phyloP scores from a whole-genome alignment of 1,284 basidiomycete genomes.

The Cutaneotrichosporon curvatum region DNA sequence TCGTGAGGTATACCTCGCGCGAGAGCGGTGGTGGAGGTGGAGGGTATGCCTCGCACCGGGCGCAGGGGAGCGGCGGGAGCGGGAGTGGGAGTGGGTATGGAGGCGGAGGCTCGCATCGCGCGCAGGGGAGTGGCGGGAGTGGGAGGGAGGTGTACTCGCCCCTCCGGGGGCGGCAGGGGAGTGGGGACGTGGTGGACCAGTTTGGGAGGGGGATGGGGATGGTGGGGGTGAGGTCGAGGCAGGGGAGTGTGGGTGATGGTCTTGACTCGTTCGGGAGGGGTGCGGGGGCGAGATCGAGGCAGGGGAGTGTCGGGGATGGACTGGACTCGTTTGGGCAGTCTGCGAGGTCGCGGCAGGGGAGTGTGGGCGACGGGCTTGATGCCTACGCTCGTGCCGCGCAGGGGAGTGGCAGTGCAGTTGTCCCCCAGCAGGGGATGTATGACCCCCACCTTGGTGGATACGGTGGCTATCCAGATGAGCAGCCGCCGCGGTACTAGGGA shows the following conservation, averaged over 20 bases:
- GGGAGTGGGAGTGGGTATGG: too few species aligned
- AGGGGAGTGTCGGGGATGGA: not conserved
- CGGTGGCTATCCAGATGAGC: not conserved
- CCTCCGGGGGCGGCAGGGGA: not conserved
- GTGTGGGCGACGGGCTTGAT: not conserved
- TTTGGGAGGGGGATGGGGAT: not conserved
- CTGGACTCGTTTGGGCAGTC: not conserved
- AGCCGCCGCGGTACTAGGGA: not conserved
- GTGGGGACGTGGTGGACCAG: not conserved
- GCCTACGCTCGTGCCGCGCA: not conserved
- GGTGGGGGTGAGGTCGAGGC: too few species aligned
- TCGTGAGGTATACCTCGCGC: not conserved
- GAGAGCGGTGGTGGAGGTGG: not conserved
- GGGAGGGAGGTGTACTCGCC: not conserved
- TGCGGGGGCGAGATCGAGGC: not conserved
- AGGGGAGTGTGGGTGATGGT: not conserved
- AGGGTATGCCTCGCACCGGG: too few species aligned
- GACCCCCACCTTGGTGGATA: not conserved
- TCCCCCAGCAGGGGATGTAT: too few species aligned
- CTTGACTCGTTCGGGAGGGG: not conserved
- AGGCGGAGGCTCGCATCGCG: too few species aligned
- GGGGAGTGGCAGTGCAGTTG: too few species aligned
- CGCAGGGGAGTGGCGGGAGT: slow-evolving; percentile 2
- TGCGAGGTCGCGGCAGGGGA: not conserved
- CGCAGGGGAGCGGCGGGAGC: slow-evolving; percentile 2